Evolutionary conservation across 23 red algal genomes (phyloP).

Genomic region (Agarophyton chilense): DNA sequence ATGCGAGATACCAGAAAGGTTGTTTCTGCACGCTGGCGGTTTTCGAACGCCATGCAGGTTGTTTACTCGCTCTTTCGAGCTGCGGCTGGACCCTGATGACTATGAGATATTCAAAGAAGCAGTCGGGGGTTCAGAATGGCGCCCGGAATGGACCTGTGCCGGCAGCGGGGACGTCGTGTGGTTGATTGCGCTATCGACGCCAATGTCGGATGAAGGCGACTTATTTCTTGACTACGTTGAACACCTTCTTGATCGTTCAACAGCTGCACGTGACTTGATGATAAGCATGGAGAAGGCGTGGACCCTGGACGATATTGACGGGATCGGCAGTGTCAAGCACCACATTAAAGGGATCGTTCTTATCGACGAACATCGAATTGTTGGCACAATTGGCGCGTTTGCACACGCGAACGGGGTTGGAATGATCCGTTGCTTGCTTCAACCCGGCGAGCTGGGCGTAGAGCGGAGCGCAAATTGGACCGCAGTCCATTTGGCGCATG

Average conservation of each 20-base stretch:
- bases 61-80: not conserved
- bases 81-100: conserved; percentile 57
- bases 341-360: conserved; percentile 9
- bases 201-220: not conserved
- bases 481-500: not conserved
- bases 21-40: conserved; percentile 39
- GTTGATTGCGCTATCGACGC: conserved; percentile 25
- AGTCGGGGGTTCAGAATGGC: conserved; percentile 50
- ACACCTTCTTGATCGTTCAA: conserved; percentile 21
- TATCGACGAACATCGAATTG: conserved; percentile 4
- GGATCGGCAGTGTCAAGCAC: conserved; percentile 1
- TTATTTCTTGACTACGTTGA: conserved; percentile 26
- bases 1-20: not conserved
- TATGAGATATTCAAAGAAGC: conserved; percentile 48
- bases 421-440: conserved; percentile 6
- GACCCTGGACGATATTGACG: conserved; percentile 34
- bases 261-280: conserved; percentile 36
- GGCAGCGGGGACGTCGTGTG: conserved; percentile 43
- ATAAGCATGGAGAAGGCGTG: conserved; percentile 64
- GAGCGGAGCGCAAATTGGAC: not conserved
- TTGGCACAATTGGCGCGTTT: conserved; percentile 32
- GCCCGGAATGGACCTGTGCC: conserved; percentile 54
- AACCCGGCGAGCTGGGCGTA: not conserved
- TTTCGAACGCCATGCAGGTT: not conserved
- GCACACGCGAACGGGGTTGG: conserved; percentile 19